Base-by-base conservation (phyloP, 2,329 filamentous ascomycete genomes). In the Penicillium crustosum region DNA sequence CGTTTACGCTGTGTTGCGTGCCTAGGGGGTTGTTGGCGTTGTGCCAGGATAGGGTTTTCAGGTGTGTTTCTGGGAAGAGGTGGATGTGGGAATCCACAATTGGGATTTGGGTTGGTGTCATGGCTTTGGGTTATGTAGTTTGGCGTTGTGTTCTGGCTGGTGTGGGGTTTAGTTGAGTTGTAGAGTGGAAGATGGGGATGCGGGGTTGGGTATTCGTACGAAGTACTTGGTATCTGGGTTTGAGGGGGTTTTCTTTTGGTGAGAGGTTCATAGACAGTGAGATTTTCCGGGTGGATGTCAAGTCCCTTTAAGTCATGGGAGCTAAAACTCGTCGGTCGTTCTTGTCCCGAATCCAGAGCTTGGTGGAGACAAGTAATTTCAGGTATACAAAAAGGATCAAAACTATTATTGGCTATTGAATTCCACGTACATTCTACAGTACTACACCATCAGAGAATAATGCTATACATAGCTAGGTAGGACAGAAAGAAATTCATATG, bases 31-130 rank as follows among this genome's bases (percentile, higher is more conserved):
- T 75, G 47, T 80, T 77, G 6, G 84, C 77, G 4, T 74, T 82
- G 77, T 85, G 84, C 92, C 91, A 96, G 57, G 84, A 78, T 61
- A 95, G 84, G 39, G 84, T 83, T 54, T 81, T 70, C 52, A 89
- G 71, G 67, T 93, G 89, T 53, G 83, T 82, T 45, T 79, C 75
- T 44, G 91, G 89, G 80, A 86, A 96, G 69, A 97, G 86, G 78
- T 97, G 93, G 76, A 97, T 89, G 80, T 97, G 93, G 39, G 91
- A 89, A 79, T 97, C 93, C 75, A 97, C 86, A 70, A 96, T 87
- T 29, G 84, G 73, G 27, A 42, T 42, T 27, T 39, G 31, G 35
- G 17, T 27, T 51, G 33, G 27, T 12, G 29, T 13, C 38, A 44
- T 52, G 19, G n/a, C 27, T 41, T n/a, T 23, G 17, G 9, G 9